Evolutionary conservation across 2,329 filamentous ascomycete species (phyloP).

Genomic region (Curvularia sp.): DNA sequence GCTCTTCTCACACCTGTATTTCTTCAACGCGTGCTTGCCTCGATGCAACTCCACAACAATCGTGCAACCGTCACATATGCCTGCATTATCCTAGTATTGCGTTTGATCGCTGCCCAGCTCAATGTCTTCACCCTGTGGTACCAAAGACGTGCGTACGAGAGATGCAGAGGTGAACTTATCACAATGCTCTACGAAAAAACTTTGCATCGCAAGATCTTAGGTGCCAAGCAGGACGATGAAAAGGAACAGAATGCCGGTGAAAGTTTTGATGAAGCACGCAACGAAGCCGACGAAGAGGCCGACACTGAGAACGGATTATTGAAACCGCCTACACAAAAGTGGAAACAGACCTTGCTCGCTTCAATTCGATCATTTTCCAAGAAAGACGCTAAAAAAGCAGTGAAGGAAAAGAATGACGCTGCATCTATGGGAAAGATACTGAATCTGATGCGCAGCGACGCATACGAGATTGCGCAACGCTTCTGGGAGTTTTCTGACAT

Average conservation of each 20-base stretch:
- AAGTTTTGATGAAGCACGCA: slow-evolving; percentile 23
- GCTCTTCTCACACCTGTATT: slow-evolving; percentile 66
- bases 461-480: slow-evolving; percentile 79
- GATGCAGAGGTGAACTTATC: slow-evolving; percentile 83
- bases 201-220: slow-evolving; percentile 65
- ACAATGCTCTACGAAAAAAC: slow-evolving; percentile 86
- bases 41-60: slow-evolving; percentile 65
- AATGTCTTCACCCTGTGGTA: slow-evolving; percentile 79
- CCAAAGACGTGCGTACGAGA: slow-evolving; percentile 81
- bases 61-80: slow-evolving; percentile 71
- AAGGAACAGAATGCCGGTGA: slow-evolving; percentile 34
- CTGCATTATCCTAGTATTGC: slow-evolving; percentile 64
- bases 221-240: slow-evolving; percentile 41
- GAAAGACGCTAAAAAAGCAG: slow-evolving; percentile 34
- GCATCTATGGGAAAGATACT: slow-evolving; percentile 91
- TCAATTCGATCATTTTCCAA: slow-evolving; percentile 26
- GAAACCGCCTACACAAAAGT: slow-evolving; percentile 6
- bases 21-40: slow-evolving; percentile 72
- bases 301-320: slow-evolving; percentile 15
- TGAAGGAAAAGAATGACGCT: slow-evolving; percentile 57
- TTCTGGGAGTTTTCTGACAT: slow-evolving; percentile 89
- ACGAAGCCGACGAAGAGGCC: slow-evolving; percentile 22
- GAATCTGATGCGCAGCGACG: slow-evolving; percentile 82
- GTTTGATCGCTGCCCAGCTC: slow-evolving; percentile 69
- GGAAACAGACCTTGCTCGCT: slow-evolving; percentile 17